Conservation (phyloP, 805 yeast species). For the Diddensiella transvaalensis region DNA sequence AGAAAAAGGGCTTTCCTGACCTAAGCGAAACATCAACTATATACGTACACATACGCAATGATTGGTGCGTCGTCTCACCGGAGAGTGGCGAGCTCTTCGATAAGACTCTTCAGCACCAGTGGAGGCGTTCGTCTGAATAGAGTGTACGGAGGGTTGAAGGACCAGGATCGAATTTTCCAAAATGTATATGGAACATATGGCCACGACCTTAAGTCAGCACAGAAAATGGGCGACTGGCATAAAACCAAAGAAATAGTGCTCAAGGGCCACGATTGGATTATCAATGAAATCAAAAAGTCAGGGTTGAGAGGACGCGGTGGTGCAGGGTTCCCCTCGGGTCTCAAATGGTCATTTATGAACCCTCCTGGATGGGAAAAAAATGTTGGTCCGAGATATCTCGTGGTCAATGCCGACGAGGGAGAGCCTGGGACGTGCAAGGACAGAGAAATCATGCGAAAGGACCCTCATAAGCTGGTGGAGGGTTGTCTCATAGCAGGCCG, state of each 20-base stretch:
- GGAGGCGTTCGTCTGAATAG: constrained; percentile 24
- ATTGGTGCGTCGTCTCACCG: not conserved
- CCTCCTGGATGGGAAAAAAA: constrained; percentile 95
- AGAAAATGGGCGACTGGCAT: constrained; percentile 86
- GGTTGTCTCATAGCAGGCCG: constrained; percentile 89
- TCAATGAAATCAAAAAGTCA: constrained; percentile 78
- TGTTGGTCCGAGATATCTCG: constrained; percentile 82
- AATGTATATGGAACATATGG: constrained; percentile 76
- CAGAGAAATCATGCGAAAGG: constrained; percentile 85
- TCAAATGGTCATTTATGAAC: constrained; percentile 91
- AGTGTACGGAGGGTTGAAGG: constrained; percentile 70
- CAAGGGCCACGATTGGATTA: constrained; percentile 88
- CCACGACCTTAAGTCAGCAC: constrained; percentile 66
- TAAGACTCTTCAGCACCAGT: constrained; percentile 11
- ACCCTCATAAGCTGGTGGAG: constrained; percentile 86
- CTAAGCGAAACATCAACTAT: no score
- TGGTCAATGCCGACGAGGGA: constrained; percentile 91
- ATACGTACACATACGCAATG: no score
- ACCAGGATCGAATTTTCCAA: constrained; percentile 84
- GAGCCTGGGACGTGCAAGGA: constrained; percentile 95
- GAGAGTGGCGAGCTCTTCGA: not conserved
- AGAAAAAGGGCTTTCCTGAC: no score
- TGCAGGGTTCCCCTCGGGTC: constrained; percentile 89
- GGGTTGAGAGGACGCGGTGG: constrained; percentile 92
- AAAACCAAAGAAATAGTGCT: constrained; percentile 80